A percentile compares a stretch with the other conserved stretches of the same genome.
phyloP scores from a whole-genome alignment of 73 alveolate species.

The Paramecium biaurelia region DNA sequence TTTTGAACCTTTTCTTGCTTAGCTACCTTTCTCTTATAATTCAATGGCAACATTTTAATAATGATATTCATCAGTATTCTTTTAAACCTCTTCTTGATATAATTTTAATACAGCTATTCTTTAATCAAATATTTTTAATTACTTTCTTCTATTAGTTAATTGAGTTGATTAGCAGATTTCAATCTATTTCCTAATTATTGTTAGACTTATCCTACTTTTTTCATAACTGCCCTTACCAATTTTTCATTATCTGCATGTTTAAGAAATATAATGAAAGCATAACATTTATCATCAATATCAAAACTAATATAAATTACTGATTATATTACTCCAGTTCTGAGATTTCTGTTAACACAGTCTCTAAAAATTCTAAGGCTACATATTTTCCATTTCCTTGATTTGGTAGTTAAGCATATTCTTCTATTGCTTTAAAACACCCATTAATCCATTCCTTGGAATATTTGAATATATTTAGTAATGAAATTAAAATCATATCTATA shows the following conservation, averaged over 20 bases:
- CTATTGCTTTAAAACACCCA: not conserved
- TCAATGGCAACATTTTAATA: slow-evolving; percentile 1
- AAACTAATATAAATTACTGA: not conserved
- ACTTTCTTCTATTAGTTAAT: slow-evolving; percentile 13
- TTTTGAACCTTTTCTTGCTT: not conserved
- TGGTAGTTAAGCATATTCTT: slow-evolving; percentile 5
- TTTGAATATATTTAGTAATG: not conserved
- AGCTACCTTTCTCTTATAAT: not conserved
- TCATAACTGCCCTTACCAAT: not conserved
- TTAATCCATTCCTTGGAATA: not conserved
- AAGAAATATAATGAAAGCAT: slow-evolving; percentile 6
- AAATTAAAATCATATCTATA: not conserved
- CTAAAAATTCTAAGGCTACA: not conserved
- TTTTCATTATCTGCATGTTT: slow-evolving; percentile 30
- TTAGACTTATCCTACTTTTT: not conserved
- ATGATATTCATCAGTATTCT: not conserved
- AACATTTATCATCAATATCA: slow-evolving; percentile 20
- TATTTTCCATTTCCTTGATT: not conserved
- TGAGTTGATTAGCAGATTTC: slow-evolving; percentile 1
- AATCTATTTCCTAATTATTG: not conserved
- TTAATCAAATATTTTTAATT: not conserved
- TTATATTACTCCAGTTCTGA: not conserved
- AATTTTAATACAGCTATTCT: slow-evolving; percentile 28
- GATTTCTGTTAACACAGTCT: not conserved
- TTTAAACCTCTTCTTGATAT: slow-evolving; percentile 8